Evolutionary conservation across 805 yeast species (phyloP), one percentile per base, ranked within the genome.

Genomic region (Saccharomycopsis selenospora): DNA sequence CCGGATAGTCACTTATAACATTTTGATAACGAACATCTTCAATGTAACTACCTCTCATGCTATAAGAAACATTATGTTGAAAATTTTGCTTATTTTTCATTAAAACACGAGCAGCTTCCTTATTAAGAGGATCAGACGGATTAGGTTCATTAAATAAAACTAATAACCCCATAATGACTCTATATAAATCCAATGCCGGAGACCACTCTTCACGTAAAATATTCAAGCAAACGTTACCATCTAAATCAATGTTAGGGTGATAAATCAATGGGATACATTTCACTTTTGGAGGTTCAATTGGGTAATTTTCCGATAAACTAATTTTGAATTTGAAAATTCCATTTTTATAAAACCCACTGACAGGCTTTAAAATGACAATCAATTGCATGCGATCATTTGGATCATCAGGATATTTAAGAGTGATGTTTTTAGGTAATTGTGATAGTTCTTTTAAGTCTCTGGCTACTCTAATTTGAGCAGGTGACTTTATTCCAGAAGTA

Each of bases 181-280:
- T 73, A 61, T 85, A 87, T 59, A 91, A 67, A 50, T 84, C 85
- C 56, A 91, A 70, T 0, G 89, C 95, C 0, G 99, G 98, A 25
- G 89, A 80, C 99, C 99, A 91, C 63, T 91, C 98, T 62, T 90
- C 96, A 56, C 98, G 71, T 51, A 91, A 70, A 29, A 91, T 90
- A 61, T 91, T 91, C 52, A 91, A 72, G 61, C 99, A 91, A 4
- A 91, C 85, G 60, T 89, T 91, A 0, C 98, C 98, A 40, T 85
- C 83, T 18, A 78, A 61, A 62, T 91, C 96, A 55, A 91, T 91
- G 60, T 91, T 91, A 10, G 99, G 99, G 62, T 91, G 99, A 66
- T 85, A 91, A 3, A 91, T 85, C 59, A 73, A 80, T 46, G 80
- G 75, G 26, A 70, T 46, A 57, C 95, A 84, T 56, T 75, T 73